phyloP scores from a whole-genome alignment of 192 early-diverging fungal species.

The Irineochytrium annulatum region DNA sequence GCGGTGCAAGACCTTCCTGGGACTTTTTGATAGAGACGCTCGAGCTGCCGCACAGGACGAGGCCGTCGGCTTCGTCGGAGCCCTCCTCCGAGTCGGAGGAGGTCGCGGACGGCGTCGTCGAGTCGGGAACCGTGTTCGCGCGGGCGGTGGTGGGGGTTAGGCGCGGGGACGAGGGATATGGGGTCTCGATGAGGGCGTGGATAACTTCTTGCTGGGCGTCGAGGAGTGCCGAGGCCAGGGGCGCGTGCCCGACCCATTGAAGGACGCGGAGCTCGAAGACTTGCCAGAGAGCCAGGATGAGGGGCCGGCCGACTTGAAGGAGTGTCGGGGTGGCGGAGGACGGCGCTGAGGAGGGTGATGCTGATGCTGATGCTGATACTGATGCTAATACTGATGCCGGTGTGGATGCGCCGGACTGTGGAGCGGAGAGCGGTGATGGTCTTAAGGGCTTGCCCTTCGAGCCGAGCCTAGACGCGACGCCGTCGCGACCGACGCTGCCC shows the following conservation, averaged over 20 bases:
- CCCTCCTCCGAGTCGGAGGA: constrained; percentile 6
- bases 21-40: too few relatives aligned
- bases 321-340: neutral
- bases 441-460: neutral
- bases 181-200: constrained; percentile 28
- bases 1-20: neutral
- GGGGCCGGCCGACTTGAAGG: constrained; percentile 41
- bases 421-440: constrained; percentile 2
- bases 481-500: constrained; percentile 6
- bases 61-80: constrained; percentile 12
- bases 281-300: constrained; percentile 52
- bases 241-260: constrained; percentile 46
- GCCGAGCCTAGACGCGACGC: neutral
- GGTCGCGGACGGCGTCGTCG: neutral
- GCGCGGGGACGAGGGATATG: neutral
- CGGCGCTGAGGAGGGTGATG: neutral
- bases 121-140: too few relatives aligned
- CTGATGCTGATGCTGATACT: too few relatives aligned
- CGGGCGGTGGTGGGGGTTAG: neutral
- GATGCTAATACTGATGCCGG: too few relatives aligned
- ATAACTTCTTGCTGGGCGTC: constrained; percentile 46
- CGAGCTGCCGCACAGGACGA: too few relatives aligned
- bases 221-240: constrained; percentile 33
- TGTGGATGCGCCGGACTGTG: too few relatives aligned
- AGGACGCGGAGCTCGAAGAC: constrained; percentile 50